A percentile compares a stretch with the other conserved stretches of the same genome.
These are phyloP conservation scores for Aspergillus terreus DNA, from an alignment of 2,329 filamentous ascomycete genomes.

Conservation along the genomic window DNA sequence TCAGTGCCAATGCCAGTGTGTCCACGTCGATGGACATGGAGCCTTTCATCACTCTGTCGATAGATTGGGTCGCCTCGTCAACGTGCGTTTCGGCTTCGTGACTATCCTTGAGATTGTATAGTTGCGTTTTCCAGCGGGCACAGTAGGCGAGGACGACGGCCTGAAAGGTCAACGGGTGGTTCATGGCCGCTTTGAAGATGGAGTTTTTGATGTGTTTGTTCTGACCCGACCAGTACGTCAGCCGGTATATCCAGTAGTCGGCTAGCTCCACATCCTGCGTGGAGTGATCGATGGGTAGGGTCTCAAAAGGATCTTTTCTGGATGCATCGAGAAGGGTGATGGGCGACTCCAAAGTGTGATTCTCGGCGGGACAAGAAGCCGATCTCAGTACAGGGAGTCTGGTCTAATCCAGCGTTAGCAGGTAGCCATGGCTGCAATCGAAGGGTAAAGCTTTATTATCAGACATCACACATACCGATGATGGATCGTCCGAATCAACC, in stretches of 20 bases:
- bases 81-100: constrained; percentile 27
- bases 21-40: constrained; percentile 22
- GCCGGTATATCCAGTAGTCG: constrained; percentile 34
- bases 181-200: constrained; percentile 33
- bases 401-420: not conserved
- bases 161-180: constrained; percentile 34
- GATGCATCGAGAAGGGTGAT: constrained; percentile 25
- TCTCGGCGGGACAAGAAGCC: constrained; percentile 7
- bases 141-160: constrained; percentile 35
- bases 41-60: constrained; percentile 25
- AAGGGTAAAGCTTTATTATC: not conserved
- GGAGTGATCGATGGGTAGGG: constrained; percentile 23
- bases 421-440: no score
- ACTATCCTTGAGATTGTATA: constrained; percentile 21
- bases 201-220: constrained; percentile 35
- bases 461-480: constrained; percentile 1
- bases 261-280: constrained; percentile 30
- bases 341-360: constrained; percentile 17
- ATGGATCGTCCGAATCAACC: not conserved
- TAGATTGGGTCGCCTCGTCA: constrained; percentile 21
- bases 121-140: constrained; percentile 33
- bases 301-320: constrained; percentile 31
- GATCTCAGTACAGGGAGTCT: constrained; percentile 12
- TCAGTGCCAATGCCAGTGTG: constrained; percentile 29
- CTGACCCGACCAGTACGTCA: constrained; percentile 41